Base-by-base conservation (phyloP, 768 basidiomycete species). In the Xanthoconium purpureum region DNA sequence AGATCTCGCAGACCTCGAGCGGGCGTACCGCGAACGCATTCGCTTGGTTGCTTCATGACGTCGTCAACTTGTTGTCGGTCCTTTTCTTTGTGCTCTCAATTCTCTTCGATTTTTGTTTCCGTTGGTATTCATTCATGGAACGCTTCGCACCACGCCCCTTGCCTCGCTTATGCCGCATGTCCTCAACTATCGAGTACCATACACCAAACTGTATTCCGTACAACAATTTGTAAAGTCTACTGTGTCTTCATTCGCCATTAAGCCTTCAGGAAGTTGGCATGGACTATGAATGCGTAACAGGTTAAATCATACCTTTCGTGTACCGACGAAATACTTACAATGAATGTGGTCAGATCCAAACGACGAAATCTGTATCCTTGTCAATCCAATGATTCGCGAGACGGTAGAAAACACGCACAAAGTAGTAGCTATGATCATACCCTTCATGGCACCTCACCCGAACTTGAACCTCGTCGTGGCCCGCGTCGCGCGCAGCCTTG, bases 371-470 rank as follows among this genome's bases (percentile, higher is more conserved):
- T 94, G 38, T 37, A 28, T 20, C 15, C 20, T 24, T 40, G 30
- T 58, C 44, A 58, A 50, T 47, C 35, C 18, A 54, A 17, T 43
- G 5, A n/a, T 29, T 35, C 32, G 11, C 20, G 17, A 47, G 28
- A 17, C 15, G 14, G 36, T 12, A 40, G 44, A 28, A 40, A 30
- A 12, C 15, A 62, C 67, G 78, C 63, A 87, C 93, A 66, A 96
- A 97, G 73, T 87, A 95, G 69, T 95, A 95, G 50, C 85, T 85
- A 67, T 94, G 90, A 65, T 95, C 92, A 66, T 95, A 96, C 29
- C 85, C 91, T 48, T 86, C 85, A 44, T 94, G 91, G 57, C 80
- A 78, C 60, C 90, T 79, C 20, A 97, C 89, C 43, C 83, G 76
- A 8, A 98, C 90, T 69, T 90, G 85, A 17, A 80, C 76, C 63